Conservation (phyloP, 441 rosid genomes). For the Euphorbia schlechtendalii region DNA sequence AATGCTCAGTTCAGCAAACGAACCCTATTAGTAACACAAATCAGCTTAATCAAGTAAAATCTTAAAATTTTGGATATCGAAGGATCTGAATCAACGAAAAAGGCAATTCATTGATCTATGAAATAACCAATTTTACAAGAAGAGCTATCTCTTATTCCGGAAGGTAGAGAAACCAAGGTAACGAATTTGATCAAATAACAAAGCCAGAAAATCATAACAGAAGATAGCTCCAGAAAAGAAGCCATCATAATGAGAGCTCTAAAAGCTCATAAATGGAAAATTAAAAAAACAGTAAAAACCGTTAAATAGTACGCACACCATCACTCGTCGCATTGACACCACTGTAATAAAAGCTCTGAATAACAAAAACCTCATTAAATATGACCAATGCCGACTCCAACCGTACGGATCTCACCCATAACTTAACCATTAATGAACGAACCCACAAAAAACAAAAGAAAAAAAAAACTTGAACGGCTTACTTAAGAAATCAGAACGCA, state of each 20-base stretch:
- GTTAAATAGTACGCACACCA: constrained; percentile 17
- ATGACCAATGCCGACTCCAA: constrained; percentile 36
- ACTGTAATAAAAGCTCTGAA: constrained; percentile 13
- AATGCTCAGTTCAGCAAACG: too few relatives aligned
- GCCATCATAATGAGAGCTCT: constrained; percentile 9
- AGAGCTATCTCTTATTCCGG: neutral
- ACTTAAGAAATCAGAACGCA: constrained; percentile 8
- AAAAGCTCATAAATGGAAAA: constrained; percentile 6
- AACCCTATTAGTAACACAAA: neutral
- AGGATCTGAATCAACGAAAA: constrained; percentile 20
- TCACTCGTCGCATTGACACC: constrained; percentile 19
- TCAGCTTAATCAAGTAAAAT: neutral
- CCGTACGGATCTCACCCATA: constrained; percentile 34
- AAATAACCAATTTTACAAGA: neutral
- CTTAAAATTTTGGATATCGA: neutral
- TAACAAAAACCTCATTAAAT: constrained; percentile 26
- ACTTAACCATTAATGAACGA: constrained; percentile 6
- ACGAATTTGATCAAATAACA: neutral
- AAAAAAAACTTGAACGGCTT: neutral
- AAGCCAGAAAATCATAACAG: neutral
- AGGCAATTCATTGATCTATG: neutral
- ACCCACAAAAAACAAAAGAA: neutral
- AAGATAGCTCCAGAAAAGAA: neutral
- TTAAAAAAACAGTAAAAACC: constrained; percentile 17
- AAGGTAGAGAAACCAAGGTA: neutral